Base-by-base conservation (phyloP, 768 basidiomycete genomes). In the Suillus subluteus region DNA sequence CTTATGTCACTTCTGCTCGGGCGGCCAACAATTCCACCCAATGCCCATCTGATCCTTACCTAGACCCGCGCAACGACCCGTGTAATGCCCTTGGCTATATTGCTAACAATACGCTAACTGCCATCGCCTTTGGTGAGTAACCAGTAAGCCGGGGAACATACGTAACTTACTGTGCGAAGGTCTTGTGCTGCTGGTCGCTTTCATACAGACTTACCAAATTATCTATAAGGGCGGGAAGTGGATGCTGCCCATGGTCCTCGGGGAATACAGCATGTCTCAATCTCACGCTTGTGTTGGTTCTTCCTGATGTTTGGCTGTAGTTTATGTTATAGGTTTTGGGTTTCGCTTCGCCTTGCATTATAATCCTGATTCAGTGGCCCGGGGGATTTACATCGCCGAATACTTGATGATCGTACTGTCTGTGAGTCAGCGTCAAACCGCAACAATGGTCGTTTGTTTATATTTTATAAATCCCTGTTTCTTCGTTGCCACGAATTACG, bases 401-500 rank as follows among this genome's bases (percentile, higher is more conserved):
- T 86, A 89, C 67, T 74, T 89, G 11, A 83, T 89, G 71, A 83
- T 89, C 67, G 87, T 87, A 9, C 81, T 90, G 56, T 86, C 87
- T 6, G 88, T 75, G 65, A 21, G 69, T 62, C 16, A n/a, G 30
- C 43, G 35, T 68, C 21, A n/a, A 12, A 62, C 56, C 37, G 11
- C 26, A 26, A 16, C 41, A 37, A 59, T 46, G 30, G 8, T 32
- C 48, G 21, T 52, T 43, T 50, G 15, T 38, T 68, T 32, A 35
- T 58, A 38, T 21, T 30, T 55, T 58, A 16, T 11, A 13, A 62
- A 88, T 87, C 90, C 91, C 6, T 92, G 91, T 72, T 90, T 88
- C 35, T 92, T 92, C 77, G 88, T 90, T 67, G 88, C 88, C 6
- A 83, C 87, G 16, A 83, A 88, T 71, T 92, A 92, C 70, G 78